Conservation (phyloP, 768 basidiomycete genomes). For the Trametopsis cervina region DNA sequence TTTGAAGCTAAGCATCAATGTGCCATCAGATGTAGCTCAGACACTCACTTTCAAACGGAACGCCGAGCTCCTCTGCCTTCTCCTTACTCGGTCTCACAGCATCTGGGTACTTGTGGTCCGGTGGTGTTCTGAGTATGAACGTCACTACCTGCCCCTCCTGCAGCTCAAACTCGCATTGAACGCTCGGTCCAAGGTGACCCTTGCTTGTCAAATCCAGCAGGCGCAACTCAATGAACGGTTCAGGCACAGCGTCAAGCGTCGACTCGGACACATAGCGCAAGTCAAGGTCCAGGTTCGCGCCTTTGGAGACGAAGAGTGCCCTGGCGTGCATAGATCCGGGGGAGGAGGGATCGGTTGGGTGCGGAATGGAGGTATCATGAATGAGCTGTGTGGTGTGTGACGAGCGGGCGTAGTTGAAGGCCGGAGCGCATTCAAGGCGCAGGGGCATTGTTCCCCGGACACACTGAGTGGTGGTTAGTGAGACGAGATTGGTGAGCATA, state of each 20-base stretch:
- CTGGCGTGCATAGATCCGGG: conserved; percentile 39
- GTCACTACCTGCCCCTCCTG: conserved; percentile 87
- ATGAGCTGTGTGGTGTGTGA: conserved; percentile 58
- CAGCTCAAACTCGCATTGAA: conserved; percentile 52
- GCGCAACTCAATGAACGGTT: conserved; percentile 51
- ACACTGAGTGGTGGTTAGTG: conserved; percentile 35
- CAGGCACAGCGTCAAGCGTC: conserved; percentile 39
- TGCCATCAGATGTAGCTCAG: not conserved
- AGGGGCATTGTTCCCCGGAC: conserved; percentile 79
- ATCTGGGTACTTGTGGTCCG: conserved; percentile 28
- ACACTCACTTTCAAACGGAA: conserved; percentile 36
- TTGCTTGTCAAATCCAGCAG: conserved; percentile 58
- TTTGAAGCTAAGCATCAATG: not conserved
- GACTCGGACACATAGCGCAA: conserved; percentile 67
- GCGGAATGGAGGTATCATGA: conserved; percentile 37
- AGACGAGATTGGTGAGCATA: not conserved
- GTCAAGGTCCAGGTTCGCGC: conserved; percentile 53
- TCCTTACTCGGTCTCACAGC: conserved; percentile 29
- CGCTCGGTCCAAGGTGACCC: conserved; percentile 70
- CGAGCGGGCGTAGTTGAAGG: conserved; percentile 90
- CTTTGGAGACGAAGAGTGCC: conserved; percentile 49
- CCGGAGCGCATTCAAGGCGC: conserved; percentile 87
- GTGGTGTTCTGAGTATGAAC: conserved; percentile 74
- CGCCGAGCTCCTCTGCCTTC: conserved; percentile 37
- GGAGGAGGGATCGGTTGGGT: conserved; percentile 14